A percentile compares a stretch with the other conserved stretches of the same genome.
phyloP scores from a whole-genome alignment of 805 yeast genomes.

The Candida orba region DNA sequence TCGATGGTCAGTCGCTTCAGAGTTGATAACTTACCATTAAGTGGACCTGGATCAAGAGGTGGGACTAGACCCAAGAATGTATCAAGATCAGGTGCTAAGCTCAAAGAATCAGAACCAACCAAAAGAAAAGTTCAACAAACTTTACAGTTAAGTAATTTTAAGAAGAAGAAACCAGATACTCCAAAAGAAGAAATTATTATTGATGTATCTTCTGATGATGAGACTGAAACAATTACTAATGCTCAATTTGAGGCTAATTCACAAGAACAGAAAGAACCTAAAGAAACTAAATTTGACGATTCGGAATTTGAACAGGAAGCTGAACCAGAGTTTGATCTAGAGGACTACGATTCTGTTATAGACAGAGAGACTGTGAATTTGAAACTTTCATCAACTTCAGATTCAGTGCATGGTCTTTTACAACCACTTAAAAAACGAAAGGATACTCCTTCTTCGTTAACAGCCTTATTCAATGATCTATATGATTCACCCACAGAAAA shows the following conservation, averaged over 20 bases:
- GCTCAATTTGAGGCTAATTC: too few species aligned
- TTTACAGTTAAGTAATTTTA: slow-evolving; percentile 6
- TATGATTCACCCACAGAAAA: slow-evolving; percentile 9
- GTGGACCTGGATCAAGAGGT: slow-evolving; percentile 25
- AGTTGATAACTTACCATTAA: slow-evolving; percentile 19
- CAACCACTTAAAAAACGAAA: slow-evolving; percentile 9
- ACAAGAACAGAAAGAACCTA: neutral
- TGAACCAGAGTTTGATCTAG: neutral
- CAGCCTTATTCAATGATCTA: slow-evolving; percentile 11
- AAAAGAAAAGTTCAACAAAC: slow-evolving; percentile 8
- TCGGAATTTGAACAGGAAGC: too few species aligned
- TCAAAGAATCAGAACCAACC: too few species aligned
- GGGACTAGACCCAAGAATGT: slow-evolving; percentile 9
- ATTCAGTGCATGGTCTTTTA: neutral
- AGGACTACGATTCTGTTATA: neutral
- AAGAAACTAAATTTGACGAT: neutral
- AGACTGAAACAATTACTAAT: neutral
- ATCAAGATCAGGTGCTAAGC: too few species aligned
- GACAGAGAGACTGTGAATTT: neutral
- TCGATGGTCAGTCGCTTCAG: slow-evolving; percentile 20
- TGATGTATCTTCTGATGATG: neutral
- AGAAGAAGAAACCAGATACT: neutral
- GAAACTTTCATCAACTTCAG: too few species aligned
- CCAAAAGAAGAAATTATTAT: too few species aligned
- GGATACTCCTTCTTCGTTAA: slow-evolving; percentile 21